Base-by-base conservation (phyloP, 169 alveolate genomes). In the Eimeria necatrix region DNA sequence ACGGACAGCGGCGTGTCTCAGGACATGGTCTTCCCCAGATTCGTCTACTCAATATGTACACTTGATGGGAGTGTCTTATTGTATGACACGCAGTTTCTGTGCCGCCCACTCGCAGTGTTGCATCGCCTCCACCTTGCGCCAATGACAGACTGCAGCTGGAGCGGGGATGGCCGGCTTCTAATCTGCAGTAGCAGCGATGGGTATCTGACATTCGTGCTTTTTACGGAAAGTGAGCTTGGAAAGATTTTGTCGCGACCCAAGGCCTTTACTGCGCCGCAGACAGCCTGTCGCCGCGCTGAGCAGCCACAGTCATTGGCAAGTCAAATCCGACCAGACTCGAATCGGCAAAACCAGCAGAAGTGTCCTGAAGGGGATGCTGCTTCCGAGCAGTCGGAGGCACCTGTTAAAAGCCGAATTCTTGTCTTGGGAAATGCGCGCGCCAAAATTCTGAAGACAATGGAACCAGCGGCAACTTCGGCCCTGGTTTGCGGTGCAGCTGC, bases 181-280 rank as follows among this genome's bases (percentile, higher is more conserved):
- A 99, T 99, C 18, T 97, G 98, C 49, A 97, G 99, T 61, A 97
- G 99, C 60, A 97, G 98, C 91, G 99, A 98, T 91, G 99, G 99
- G 46, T 98, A 98, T 95, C 97, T 98, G 87, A 97, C 98, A 70
- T 97, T 98, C 74, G 95, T 97, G 52, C 94, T 96, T 94, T 98
- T 98, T 95, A 98, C 97, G 87, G 94, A 96, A 87, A 97, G 97
- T 52, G 99, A 98, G 96, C 96, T 98, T 48, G 99, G 99, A 12
- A 90, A 96, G 68, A 94, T 96, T 5, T 18, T 32, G 84, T 41
- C 53, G 12, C n/a, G 14, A 10, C 60, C 84, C n/a, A 32, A 73
- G 84, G 84, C 84, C 84, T 10, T 56, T 18, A 56, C 22, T 56
- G 12, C 68, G 22, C 68, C 68, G 20, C 68, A 56, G 20, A 18